Evolutionary conservation across 495 filamentous ascomycete genomes (phyloP).

Genomic region (Aspergillus coremiiformis): DNA sequence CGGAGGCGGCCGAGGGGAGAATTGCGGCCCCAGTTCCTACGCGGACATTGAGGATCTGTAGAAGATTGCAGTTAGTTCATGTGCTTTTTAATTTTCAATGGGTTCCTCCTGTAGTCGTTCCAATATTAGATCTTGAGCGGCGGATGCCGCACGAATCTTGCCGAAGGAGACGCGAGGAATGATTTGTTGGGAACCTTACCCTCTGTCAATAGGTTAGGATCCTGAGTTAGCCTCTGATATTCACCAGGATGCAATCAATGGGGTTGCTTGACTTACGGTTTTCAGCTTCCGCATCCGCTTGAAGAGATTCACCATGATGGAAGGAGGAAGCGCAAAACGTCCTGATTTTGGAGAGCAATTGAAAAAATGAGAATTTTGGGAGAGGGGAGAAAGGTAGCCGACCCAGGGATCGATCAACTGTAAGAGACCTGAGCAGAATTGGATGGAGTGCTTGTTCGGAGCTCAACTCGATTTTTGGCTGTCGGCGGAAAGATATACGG

Average conservation of each 20-base stretch:
- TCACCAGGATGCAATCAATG: not conserved
- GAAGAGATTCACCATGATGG: slow-evolving; percentile 67
- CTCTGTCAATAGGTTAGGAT: slow-evolving; percentile 14
- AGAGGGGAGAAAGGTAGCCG: not conserved
- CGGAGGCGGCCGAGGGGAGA: slow-evolving; percentile 48
- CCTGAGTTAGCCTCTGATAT: slow-evolving; percentile 1
- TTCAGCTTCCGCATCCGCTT: slow-evolving; percentile 73
- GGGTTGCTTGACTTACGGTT: slow-evolving; percentile 49
- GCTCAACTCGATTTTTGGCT: not conserved
- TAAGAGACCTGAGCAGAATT: not conserved
- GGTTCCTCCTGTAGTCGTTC: not conserved
- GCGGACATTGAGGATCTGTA: slow-evolving; percentile 62
- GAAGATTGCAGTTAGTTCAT: slow-evolving; percentile 6
- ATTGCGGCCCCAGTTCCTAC: slow-evolving; percentile 75
- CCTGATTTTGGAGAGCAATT: not conserved
- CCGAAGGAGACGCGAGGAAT: not conserved
- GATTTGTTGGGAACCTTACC: slow-evolving; percentile 17
- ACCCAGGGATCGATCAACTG: not conserved
- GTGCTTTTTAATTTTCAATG: not conserved
- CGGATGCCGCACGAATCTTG: not conserved
- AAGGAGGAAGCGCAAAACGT: slow-evolving; percentile 16
- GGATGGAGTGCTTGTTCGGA: not conserved
- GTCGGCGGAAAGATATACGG: slow-evolving; percentile 13
- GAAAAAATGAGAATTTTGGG: not conserved
- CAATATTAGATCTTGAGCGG: not conserved